phyloP scores from a whole-genome alignment of 139 green algal genomes.

The Micractinium conductrix region DNA sequence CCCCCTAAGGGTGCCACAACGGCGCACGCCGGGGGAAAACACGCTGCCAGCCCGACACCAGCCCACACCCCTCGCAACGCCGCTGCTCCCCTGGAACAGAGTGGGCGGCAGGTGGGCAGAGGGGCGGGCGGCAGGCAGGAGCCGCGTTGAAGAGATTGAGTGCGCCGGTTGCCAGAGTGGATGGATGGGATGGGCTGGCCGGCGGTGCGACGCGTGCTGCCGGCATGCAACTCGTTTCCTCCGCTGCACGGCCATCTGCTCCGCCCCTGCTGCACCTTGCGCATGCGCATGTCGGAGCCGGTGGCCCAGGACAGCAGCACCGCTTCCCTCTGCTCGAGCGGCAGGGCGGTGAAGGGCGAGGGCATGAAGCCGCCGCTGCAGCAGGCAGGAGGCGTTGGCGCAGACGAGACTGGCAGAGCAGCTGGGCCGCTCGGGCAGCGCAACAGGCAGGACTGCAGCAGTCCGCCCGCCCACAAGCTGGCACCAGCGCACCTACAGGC shows the following conservation, averaged over 20 bases:
- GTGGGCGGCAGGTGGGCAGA: too few species aligned
- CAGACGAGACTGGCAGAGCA: neutral
- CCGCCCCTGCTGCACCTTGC: constrained; percentile 15
- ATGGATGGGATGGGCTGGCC: too few species aligned
- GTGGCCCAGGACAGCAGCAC: constrained; percentile 33
- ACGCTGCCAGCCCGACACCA: too few species aligned
- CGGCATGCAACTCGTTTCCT: neutral
- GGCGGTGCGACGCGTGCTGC: neutral
- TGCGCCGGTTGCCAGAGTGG: neutral
- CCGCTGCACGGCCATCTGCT: neutral
- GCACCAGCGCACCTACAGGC: neutral
- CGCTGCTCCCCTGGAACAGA: too few species aligned
- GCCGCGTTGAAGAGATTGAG: neutral
- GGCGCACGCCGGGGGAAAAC: too few species aligned
- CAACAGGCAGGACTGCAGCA: too few species aligned
- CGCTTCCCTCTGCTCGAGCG: constrained; percentile 25
- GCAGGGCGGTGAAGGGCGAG: constrained; percentile 18
- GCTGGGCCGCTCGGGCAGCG: too few species aligned
- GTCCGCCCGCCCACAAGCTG: too few species aligned
- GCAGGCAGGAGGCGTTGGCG: neutral
- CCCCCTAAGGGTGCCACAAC: too few species aligned
- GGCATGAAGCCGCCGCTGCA: constrained; percentile 7
- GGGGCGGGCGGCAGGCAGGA: too few species aligned
- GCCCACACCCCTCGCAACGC: too few species aligned
- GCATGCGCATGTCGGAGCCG: constrained; percentile 9